A percentile compares a stretch with the other conserved stretches of the same genome.
Conservation (phyloP, 2,329 filamentous ascomycete species). For the Neoscytalidium dimidiatum region DNA sequence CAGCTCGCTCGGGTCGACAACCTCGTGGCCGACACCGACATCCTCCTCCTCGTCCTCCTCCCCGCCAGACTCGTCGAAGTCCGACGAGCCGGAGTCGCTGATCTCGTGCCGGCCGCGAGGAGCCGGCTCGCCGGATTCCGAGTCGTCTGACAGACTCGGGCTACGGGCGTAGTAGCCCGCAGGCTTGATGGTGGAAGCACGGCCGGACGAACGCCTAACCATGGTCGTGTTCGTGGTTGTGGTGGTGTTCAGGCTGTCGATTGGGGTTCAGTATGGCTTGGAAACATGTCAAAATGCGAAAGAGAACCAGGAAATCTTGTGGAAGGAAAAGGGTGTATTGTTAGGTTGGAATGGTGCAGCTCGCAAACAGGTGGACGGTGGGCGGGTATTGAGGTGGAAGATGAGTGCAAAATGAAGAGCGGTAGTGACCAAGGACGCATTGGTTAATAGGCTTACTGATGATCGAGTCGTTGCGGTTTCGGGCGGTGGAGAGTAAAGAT, state of each 20-base stretch:
- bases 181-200: too few species aligned
- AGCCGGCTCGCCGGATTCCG: too few species aligned
- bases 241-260: too few species aligned
- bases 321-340: neutral
- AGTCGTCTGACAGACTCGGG: too few species aligned
- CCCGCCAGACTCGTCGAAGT: neutral
- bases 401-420: neutral
- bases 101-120: too few species aligned
- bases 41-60: neutral
- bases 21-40: neutral
- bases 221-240: too few species aligned
- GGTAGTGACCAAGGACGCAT: neutral
- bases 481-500: too few species aligned
- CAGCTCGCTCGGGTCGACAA: neutral
- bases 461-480: too few species aligned
- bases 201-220: too few species aligned
- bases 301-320: neutral
- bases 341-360: neutral
- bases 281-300: neutral
- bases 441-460: too few species aligned
- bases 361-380: neutral
- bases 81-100: neutral
- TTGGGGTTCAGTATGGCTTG: too few species aligned
- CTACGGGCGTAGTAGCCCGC: too few species aligned
- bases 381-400: neutral